Evolutionary conservation across 805 yeast genomes (phyloP).

Genomic region (Candida odintsovae): DNA sequence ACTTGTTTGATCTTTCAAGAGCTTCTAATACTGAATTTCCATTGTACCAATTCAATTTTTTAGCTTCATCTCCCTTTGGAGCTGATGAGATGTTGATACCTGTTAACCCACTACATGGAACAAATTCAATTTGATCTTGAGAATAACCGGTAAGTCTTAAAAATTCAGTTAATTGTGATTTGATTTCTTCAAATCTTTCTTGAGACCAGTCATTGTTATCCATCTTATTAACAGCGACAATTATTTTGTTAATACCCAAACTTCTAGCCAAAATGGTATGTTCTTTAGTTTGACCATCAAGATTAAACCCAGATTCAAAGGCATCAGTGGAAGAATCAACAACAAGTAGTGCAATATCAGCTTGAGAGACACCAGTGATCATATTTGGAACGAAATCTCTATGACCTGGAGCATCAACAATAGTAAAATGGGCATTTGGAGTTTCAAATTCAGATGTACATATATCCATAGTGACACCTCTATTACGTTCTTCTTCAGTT

Average conservation of each 20-base stretch:
- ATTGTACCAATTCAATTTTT: constrained; percentile 30
- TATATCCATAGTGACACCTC: constrained; percentile 95
- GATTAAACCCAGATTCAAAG: constrained; percentile 92
- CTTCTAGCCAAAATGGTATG: constrained; percentile 89
- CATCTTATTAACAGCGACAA: constrained; percentile 93
- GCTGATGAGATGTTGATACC: constrained; percentile 86
- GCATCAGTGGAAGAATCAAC: constrained; percentile 93
- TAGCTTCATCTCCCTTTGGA: constrained; percentile 60
- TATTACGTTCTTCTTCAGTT: constrained; percentile 92
- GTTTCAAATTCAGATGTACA: constrained; percentile 93
- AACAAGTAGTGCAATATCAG: constrained; percentile 86
- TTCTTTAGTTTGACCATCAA: constrained; percentile 94
- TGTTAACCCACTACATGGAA: constrained; percentile 89
- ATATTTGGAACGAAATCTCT: constrained; percentile 94
- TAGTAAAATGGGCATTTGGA: constrained; percentile 83
- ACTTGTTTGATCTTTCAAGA: constrained; percentile 78
- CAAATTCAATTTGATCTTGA: constrained; percentile 79
- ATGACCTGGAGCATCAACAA: constrained; percentile 95
- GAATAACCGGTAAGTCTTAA: constrained; percentile 82
- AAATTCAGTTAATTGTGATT: constrained; percentile 73
- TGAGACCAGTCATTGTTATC: constrained; percentile 88
- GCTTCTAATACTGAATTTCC: constrained; percentile 85
- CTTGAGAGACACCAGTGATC: constrained; percentile 94
- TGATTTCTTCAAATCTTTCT: constrained; percentile 72
- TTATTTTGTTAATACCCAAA: constrained; percentile 80